phyloP scores from a whole-genome alignment of 2,329 filamentous ascomycete genomes.

The Coniochaeta ligniaria region DNA sequence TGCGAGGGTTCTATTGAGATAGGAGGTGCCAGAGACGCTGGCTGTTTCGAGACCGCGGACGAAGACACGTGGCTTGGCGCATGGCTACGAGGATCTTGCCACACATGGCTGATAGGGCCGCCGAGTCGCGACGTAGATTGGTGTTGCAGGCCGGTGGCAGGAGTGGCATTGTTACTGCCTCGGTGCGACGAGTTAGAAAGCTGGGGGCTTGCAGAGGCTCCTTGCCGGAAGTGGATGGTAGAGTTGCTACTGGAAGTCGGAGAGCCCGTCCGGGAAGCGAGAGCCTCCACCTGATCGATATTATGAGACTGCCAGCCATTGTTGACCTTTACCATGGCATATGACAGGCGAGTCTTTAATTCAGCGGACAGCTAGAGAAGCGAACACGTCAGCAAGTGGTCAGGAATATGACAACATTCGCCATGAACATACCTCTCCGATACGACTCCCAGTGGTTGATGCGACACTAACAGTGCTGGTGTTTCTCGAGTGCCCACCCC shows the following conservation, averaged over 20 bases:
- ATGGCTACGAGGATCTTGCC: not conserved
- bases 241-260: conserved; percentile 53
- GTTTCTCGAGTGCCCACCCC: conserved; percentile 58
- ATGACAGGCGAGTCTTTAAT: conserved; percentile 76
- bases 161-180: conserved; percentile 24
- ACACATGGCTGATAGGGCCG: not conserved
- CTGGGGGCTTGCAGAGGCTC: conserved; percentile 48
- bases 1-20: conserved; percentile 46
- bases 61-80: not conserved
- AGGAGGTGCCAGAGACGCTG: conserved; percentile 40
- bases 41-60: conserved; percentile 19
- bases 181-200: conserved; percentile 29
- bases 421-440: conserved; percentile 62
- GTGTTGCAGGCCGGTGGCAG: conserved; percentile 13
- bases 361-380: conserved; percentile 61
- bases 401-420: conserved; percentile 7
- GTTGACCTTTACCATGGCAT: conserved; percentile 90
- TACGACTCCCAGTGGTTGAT: conserved; percentile 59
- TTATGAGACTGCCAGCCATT: conserved; percentile 79
- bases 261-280: conserved; percentile 62
- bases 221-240: conserved; percentile 43
- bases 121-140: conserved; percentile 5
- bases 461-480: conserved; percentile 59
- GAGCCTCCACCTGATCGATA: conserved; percentile 69
- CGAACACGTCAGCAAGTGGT: not conserved